Base-by-base conservation (phyloP, 2,329 filamentous ascomycete species). In the Ophiocordyceps camponoti-saundersi region DNA sequence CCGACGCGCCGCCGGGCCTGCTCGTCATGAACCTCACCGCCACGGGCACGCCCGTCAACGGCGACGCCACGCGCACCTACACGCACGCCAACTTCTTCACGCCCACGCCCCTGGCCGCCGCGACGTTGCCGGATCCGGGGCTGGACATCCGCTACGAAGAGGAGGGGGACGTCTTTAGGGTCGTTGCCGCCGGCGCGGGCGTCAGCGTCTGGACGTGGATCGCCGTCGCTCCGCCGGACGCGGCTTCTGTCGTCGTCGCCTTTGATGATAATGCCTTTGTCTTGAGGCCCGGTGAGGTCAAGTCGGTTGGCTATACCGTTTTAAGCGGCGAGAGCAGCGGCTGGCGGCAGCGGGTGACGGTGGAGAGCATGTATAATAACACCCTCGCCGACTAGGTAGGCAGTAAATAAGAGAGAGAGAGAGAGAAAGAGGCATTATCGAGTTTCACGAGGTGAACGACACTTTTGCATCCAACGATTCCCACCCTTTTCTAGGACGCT, bases 351-450 rank as follows among this genome's bases (percentile, higher is more conserved):
- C 6, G 32, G 10, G 32, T 36, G 13, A 36, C 32, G 10, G 32
- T 36, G 2, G 13, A 36, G 32, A 36, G 32, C 15, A 22, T 42
- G n/a, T 42, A 21, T 22, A 42, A 21, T 7, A 20, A 22, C 22
- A 21, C 40, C 40, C 18, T 42, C 7, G 18, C 20, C 18, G 18
- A 42, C 22, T 42, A 21, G 40, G 18, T 18, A 11, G 39, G n/a
- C 13, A 16, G 42, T 4, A 7, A 23, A 44, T 15, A 32, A 18
- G 18, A 30, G 22, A 23, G 21, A 26, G 26, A 32, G 13, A 32
- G 13, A 32, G 13, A 32, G 13, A 32, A 48, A 36, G 47, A 61
- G n/a, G n/a, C n/a, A n/a, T n/a, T n/a, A n/a, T n/a, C n/a, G n/a
- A n/a, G n/a, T n/a, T n/a, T n/a, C n/a, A n/a, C n/a, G n/a, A n/a